Percentiles rank a stretch among this genome's conserved stretches.
phyloP scores from a whole-genome alignment of 495 filamentous ascomycete genomes.

The Aspergillus biplanus region DNA sequence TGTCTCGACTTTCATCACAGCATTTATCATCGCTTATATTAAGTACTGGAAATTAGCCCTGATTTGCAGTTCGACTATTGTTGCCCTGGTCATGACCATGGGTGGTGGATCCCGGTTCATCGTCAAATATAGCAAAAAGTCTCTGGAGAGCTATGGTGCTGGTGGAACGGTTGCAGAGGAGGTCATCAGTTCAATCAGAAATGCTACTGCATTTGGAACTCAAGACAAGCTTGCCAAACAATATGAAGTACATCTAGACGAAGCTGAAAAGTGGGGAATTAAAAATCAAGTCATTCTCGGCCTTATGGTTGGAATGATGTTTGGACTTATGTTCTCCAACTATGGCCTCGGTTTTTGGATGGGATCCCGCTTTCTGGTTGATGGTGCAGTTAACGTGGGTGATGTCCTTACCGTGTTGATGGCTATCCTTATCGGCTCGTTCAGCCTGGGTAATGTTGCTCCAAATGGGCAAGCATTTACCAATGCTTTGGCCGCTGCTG shows the following conservation, averaged over 20 bases:
- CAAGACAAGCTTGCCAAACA: conserved; percentile 84
- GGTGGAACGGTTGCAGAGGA: conserved; percentile 93
- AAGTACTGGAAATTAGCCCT: conserved; percentile 84
- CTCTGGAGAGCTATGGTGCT: conserved; percentile 75
- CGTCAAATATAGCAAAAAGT: conserved; percentile 75
- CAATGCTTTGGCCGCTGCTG: conserved; percentile 77
- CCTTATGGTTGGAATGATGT: conserved; percentile 80
- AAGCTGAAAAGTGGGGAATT: conserved; percentile 76
- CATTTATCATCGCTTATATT: conserved; percentile 87
- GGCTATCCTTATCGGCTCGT: conserved; percentile 88
- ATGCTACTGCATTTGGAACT: conserved; percentile 90
- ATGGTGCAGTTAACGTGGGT: conserved; percentile 60
- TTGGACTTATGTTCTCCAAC: conserved; percentile 81
- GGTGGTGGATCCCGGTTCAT: conserved; percentile 72
- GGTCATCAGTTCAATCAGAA: conserved; percentile 90
- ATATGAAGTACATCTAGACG: conserved; percentile 74
- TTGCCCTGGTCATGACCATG: conserved; percentile 76
- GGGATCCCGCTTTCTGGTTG: conserved; percentile 77
- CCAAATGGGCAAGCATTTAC: conserved; percentile 86
- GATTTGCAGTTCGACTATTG: conserved; percentile 77
- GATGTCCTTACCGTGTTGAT: conserved; percentile 78
- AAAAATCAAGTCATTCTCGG: conserved; percentile 71
- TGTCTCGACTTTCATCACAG: conserved; percentile 77
- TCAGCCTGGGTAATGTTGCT: conserved; percentile 85
- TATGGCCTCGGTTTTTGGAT: conserved; percentile 96